Conservation (phyloP, 2,329 filamentous ascomycete genomes). For the Neofusicoccum parvum region DNA sequence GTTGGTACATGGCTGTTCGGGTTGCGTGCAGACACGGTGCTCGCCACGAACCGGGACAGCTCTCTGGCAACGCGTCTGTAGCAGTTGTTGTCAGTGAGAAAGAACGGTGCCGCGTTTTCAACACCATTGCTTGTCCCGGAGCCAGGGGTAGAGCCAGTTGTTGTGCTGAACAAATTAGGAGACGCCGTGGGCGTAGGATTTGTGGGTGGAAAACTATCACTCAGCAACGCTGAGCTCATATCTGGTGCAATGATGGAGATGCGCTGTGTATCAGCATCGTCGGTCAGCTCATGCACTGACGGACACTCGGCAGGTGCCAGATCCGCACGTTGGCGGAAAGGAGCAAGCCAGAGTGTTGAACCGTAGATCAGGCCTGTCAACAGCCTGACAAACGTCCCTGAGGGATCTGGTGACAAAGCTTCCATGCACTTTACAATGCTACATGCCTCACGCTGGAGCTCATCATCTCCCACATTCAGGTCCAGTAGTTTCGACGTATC, state of each 20-base stretch:
- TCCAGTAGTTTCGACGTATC: too few relatives aligned
- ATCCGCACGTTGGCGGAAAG: background rate
- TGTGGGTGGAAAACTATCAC: background rate
- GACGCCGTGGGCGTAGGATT: background rate
- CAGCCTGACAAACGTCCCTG: too few relatives aligned
- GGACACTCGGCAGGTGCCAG: background rate
- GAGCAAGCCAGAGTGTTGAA: background rate
- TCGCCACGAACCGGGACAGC: constrained; percentile 30
- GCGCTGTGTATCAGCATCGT: too few relatives aligned
- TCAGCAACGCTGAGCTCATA: background rate
- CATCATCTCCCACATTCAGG: too few relatives aligned
- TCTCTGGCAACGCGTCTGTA: constrained; percentile 28
- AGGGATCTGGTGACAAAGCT: too few relatives aligned
- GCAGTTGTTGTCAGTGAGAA: constrained; percentile 26
- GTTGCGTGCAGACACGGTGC: constrained; percentile 30
- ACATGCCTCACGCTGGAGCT: too few relatives aligned
- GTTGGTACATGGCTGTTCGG: constrained; percentile 29
- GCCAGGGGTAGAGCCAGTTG: background rate
- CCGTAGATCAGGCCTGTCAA: background rate
- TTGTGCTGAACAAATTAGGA: background rate
- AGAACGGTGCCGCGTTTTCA: constrained; percentile 1
- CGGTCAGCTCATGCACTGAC: background rate
- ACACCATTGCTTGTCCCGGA: background rate
- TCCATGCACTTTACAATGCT: too few relatives aligned
- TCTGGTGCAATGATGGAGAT: too few relatives aligned